Evolutionary conservation across 192 early-diverging fungal genomes (phyloP).

Genomic region (Borealophlyctis nickersoniae): DNA sequence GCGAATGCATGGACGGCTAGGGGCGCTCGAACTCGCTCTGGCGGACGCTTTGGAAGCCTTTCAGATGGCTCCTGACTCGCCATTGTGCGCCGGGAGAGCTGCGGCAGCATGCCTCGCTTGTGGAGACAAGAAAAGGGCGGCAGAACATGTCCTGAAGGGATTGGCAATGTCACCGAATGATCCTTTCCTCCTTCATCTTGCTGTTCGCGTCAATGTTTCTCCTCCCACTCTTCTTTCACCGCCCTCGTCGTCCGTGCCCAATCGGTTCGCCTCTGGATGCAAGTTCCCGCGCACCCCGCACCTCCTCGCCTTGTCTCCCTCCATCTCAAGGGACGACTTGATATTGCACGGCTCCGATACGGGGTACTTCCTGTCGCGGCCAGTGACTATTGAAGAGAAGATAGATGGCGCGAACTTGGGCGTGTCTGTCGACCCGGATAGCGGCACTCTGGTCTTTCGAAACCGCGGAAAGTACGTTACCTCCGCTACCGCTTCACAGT

Average conservation of each 20-base stretch:
- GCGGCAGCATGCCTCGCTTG: not conserved
- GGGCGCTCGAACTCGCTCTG: not conserved
- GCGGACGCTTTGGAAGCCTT: not conserved
- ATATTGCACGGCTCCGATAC: constrained; percentile 26
- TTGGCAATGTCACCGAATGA: not conserved
- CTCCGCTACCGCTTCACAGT: not conserved
- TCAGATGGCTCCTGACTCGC: not conserved
- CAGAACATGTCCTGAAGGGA: not conserved
- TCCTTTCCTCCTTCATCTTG: not conserved
- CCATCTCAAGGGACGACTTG: constrained; percentile 40
- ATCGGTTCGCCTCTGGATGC: no score
- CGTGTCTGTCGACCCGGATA: constrained; percentile 25
- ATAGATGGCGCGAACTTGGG: constrained; percentile 52
- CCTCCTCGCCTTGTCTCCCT: constrained; percentile 34
- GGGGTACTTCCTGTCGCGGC: constrained; percentile 15
- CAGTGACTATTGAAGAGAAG: constrained; percentile 45
- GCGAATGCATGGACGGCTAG: not conserved
- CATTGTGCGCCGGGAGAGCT: not conserved
- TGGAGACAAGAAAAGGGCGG: not conserved
- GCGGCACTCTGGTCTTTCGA: constrained; percentile 9
- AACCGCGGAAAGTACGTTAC: constrained; percentile 38
- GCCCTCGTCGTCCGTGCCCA: not conserved
- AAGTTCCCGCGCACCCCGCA: constrained; percentile 51
- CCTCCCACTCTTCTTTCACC: no score
- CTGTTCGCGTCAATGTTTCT: not conserved